Evolutionary conservation across 345 rosid genomes (phyloP), one percentile per base, ranked within the genome.

Genomic region (Sonneratia alba): DNA sequence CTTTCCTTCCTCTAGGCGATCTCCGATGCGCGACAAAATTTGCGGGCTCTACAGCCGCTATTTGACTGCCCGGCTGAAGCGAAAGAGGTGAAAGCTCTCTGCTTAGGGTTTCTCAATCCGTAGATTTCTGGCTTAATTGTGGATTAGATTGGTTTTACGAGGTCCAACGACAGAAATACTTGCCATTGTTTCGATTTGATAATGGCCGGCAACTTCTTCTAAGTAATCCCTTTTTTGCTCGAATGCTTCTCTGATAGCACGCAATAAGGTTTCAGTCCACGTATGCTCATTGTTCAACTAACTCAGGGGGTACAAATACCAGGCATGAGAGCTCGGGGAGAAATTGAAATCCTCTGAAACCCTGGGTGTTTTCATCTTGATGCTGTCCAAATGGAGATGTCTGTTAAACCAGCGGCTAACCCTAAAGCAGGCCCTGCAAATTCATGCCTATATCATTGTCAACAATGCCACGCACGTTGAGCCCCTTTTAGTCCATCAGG

Each of bases 371-470:
- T 27, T 32, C 19, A 62, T 68, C 43, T 66, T 74, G 76, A 57
- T 67, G 62, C 45, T 22, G 66, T 68, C 76, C 56, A 66, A 53
- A 62, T 48, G 80, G 15, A 53, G 43, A 38, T 67, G 70, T 51
- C 24, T 75, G 27, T 75, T 86, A 76, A 79, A 71, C 12, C 81
- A 57, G 21, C 70, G 64, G 73, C 38, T 79, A 36, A 76, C 80
- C 0, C 66, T 77, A 56, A 62, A 18, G 42, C 93, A 83, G 36
- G 78, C 83, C 14, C 87, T 78, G 67, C 89, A 88, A 75, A 73
- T 82, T 36, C 92, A 87, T 71, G 85, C 85, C 36, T 80, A 71
- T 57, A 67, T 88, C 71, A 66, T 87, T 48, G 74, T 88, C 74
- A 83, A 62, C 71, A 68, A 75, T 27, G 47, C 76, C 57, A 59